Evolutionary conservation across 1,284 basidiomycete genomes (phyloP).

Genomic region (Golubevia sp.): DNA sequence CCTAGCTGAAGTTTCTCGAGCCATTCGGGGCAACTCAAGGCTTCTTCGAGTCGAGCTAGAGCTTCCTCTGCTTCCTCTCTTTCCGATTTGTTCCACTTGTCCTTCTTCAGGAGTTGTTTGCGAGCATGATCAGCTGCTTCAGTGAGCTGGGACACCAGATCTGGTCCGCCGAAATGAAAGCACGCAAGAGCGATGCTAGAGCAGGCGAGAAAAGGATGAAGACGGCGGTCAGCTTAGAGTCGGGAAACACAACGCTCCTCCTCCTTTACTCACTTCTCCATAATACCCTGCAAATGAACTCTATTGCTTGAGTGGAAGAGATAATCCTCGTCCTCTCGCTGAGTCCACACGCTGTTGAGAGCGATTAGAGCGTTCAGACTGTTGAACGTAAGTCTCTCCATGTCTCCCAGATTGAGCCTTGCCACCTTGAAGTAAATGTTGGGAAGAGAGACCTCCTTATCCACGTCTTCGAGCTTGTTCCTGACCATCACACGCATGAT

Average conservation of each 20-base stretch:
- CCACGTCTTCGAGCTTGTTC: constrained; percentile 20
- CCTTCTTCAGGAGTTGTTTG: constrained; percentile 7
- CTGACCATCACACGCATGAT: constrained; percentile 22
- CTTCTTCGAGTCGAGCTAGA: constrained; percentile 7
- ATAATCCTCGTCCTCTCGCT: constrained; percentile 19
- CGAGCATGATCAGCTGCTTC: constrained; percentile 5
- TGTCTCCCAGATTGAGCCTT: no score
- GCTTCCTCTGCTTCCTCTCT: constrained; percentile 7
- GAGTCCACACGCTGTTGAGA: constrained; percentile 15
- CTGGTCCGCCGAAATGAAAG: constrained; percentile 22
- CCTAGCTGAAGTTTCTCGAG: neutral
- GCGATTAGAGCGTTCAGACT: constrained; percentile 15
- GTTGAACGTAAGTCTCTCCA: constrained; percentile 22
- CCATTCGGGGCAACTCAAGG: constrained; percentile 8
- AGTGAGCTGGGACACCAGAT: constrained; percentile 8
- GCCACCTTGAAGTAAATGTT: constrained; percentile 2
- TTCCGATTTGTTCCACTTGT: neutral
- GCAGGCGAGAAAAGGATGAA: neutral
- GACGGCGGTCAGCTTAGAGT: neutral
- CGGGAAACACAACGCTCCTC: no score
- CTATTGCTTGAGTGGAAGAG: constrained; percentile 20
- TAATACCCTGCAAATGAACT: constrained; percentile 11
- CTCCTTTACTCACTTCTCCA: constrained; percentile 12
- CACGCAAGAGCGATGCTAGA: constrained; percentile 15
- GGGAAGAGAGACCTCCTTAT: constrained; percentile 19